phyloP scores from a whole-genome alignment of 2,329 filamentous ascomycete species.

The Leptosphaerulina australis region DNA sequence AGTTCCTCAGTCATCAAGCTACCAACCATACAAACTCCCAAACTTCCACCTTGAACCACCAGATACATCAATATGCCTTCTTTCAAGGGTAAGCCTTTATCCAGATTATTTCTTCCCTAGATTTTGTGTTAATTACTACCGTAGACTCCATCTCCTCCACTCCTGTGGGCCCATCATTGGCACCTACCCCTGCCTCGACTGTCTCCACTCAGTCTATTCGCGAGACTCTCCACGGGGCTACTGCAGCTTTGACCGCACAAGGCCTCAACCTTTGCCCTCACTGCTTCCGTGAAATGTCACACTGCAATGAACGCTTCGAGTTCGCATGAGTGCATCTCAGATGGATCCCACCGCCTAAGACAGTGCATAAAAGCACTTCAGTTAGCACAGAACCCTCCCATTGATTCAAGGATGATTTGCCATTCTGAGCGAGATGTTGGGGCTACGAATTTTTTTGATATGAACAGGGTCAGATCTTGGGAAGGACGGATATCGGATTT shows the following conservation, averaged over 20 bases:
- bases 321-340: conserved; percentile 21
- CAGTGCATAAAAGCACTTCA: not conserved
- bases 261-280: conserved; percentile 36
- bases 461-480: conserved; percentile 1
- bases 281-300: conserved; percentile 36
- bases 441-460: conserved; percentile 15
- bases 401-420: not conserved
- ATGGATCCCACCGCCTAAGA: not conserved
- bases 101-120: not conserved
- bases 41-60: not conserved
- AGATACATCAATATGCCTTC: conserved; percentile 25
- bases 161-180: conserved; percentile 28
- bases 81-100: conserved; percentile 23
- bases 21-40: not conserved
- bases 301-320: conserved; percentile 35
- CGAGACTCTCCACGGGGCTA: conserved; percentile 32
- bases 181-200: conserved; percentile 28
- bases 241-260: conserved; percentile 29
- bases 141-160: conserved; percentile 35
- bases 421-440: not conserved
- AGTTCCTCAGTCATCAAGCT: conserved; percentile 1
- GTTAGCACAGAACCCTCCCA: not conserved
- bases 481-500: not conserved
- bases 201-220: conserved; percentile 23
- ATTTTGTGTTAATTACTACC: conserved; percentile 1